Conservation (phyloP, 2,329 filamentous ascomycete species). For the Coniochaeta pulveracea region DNA sequence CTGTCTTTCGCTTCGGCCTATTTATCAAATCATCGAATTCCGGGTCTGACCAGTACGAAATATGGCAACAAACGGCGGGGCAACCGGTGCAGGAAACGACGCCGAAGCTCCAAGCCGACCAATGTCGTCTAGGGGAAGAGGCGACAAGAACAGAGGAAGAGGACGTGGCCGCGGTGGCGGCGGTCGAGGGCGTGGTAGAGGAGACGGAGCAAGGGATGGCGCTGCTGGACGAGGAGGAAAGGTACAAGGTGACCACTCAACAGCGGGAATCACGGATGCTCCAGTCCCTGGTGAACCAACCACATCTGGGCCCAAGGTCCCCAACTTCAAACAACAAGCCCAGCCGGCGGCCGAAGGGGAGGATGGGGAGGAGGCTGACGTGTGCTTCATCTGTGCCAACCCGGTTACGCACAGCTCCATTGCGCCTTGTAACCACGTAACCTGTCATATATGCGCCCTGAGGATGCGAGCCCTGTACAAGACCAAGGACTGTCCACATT, state of each 20-base stretch:
- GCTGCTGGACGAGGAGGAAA: slow-evolving; percentile 9
- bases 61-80: slow-evolving; percentile 6
- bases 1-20: no score
- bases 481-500: slow-evolving; percentile 93
- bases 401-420: slow-evolving; percentile 78
- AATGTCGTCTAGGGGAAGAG: slow-evolving; percentile 13
- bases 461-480: slow-evolving; percentile 91
- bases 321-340: slow-evolving; percentile 15
- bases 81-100: slow-evolving; percentile 2
- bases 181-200: slow-evolving; percentile 21
- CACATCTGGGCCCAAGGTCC: slow-evolving; percentile 10
- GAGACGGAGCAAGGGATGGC: slow-evolving; percentile 19
- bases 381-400: slow-evolving; percentile 97
- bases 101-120: neutral
- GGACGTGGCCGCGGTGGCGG: slow-evolving; percentile 23
- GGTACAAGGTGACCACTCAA: slow-evolving; percentile 5
- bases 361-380: slow-evolving; percentile 58
- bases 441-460: slow-evolving; percentile 91
- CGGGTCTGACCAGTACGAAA: no score
- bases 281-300: slow-evolving; percentile 6
- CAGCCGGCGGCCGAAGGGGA: slow-evolving; percentile 31
- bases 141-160: slow-evolving; percentile 25
- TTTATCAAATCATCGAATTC: no score
- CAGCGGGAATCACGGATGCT: slow-evolving; percentile 4
- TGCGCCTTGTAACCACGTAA: slow-evolving; percentile 89